These are phyloP conservation scores for Erodium trifolium DNA, from an alignment of 441 rosid species.

Conservation along the genomic window DNA sequence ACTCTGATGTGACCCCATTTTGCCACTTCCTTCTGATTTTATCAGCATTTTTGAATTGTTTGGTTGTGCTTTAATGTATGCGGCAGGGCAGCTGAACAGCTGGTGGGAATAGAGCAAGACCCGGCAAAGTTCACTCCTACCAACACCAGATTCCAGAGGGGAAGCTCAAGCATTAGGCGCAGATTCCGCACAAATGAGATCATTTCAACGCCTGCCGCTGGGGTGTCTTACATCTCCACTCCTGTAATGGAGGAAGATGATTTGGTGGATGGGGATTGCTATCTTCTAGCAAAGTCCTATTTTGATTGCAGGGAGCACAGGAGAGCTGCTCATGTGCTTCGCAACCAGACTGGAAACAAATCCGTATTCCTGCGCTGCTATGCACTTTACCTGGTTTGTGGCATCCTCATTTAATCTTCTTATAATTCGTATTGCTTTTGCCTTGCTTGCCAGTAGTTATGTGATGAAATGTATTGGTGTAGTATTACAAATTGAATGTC, in stretches of 20 bases:
- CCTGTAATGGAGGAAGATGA: too few species aligned
- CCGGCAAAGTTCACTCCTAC: too few species aligned
- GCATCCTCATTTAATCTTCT: background rate
- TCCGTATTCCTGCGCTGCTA: conserved; percentile 74
- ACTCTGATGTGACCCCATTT: background rate
- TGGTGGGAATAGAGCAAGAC: too few species aligned
- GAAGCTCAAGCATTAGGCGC: too few species aligned
- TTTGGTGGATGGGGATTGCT: too few species aligned
- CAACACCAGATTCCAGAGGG: too few species aligned
- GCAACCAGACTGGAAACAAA: conserved; percentile 66
- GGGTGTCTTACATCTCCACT: too few species aligned
- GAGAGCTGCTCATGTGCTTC: conserved; percentile 76
- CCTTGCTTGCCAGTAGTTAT: background rate
- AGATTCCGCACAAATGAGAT: too few species aligned
- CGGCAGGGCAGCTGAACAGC: conserved; percentile 29
- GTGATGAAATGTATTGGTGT: background rate
- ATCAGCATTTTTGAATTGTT: background rate
- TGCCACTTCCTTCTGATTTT: background rate
- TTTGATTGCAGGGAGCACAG: conserved; percentile 75
- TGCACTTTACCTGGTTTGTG: conserved; percentile 78
- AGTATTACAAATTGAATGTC: background rate
- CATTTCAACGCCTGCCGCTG: too few species aligned
- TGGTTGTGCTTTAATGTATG: conserved; percentile 43
- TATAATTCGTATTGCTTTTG: background rate
- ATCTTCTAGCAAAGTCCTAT: conserved; percentile 49